Evolutionary conservation across 106 monocot genomes (phyloP).

Genomic region (Phalaenopsis equestris): DNA sequence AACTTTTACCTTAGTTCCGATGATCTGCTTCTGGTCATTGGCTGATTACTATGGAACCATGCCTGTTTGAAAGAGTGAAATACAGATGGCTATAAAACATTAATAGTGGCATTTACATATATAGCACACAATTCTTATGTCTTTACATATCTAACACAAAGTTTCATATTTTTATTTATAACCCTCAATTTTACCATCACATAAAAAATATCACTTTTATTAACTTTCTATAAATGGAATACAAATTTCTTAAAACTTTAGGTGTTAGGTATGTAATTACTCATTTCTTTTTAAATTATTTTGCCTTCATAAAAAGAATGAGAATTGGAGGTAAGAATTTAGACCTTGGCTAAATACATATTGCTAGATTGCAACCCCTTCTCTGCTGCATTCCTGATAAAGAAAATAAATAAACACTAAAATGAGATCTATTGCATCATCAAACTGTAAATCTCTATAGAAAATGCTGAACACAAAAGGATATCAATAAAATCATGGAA

Average conservation of each 20-base stretch:
- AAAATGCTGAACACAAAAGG: not conserved
- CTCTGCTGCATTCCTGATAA: conserved; percentile 45
- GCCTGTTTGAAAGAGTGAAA: conserved; percentile 27
- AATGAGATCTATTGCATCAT: not conserved
- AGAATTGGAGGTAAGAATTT: not conserved
- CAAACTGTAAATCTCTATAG: not conserved
- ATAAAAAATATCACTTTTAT: too few species aligned
- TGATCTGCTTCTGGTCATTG: conserved; percentile 68
- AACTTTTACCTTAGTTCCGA: conserved; percentile 41
- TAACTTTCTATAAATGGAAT: too few species aligned
- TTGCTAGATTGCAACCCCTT: conserved; percentile 46
- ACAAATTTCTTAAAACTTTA: too few species aligned
- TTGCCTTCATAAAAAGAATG: not conserved
- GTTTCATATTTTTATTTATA: too few species aligned
- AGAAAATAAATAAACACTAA: not conserved
- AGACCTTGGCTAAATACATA: conserved; percentile 55
- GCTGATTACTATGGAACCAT: conserved; percentile 66
- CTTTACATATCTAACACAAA: too few species aligned
- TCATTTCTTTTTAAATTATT: not conserved
- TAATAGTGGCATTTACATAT: not conserved
- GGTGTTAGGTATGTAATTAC: not conserved
- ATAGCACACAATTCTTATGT: too few species aligned
- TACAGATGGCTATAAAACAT: not conserved
- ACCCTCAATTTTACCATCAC: too few species aligned
- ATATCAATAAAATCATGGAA: not conserved